Conservation (phyloP, 1,284 basidiomycete species). For the Ceratorhiza oryzae-sativae region DNA sequence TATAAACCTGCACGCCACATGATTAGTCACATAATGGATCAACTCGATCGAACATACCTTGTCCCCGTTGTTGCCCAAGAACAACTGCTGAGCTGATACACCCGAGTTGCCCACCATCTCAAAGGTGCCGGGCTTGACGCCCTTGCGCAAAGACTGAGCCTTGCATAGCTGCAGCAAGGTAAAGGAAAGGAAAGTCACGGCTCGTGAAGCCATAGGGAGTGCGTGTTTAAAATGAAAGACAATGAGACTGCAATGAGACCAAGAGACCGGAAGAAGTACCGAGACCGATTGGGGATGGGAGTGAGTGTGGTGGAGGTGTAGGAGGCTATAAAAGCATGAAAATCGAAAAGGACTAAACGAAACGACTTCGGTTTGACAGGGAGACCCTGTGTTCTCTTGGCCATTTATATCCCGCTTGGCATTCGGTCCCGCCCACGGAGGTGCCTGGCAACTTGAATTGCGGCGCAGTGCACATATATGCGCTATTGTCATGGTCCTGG, state of each 20-base stretch:
- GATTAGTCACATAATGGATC: neutral
- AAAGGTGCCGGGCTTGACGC: constrained; percentile 48
- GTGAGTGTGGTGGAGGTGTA: neutral
- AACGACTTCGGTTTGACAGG: constrained; percentile 15
- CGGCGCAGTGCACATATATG: neutral
- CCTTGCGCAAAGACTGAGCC: constrained; percentile 35
- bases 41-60: constrained; percentile 7
- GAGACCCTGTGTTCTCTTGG: constrained; percentile 24
- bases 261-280: neutral
- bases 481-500: no score
- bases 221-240: constrained; percentile 34
- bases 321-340: constrained; percentile 13
- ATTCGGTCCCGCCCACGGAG: neutral
- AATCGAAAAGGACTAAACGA: constrained; percentile 18
- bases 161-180: constrained; percentile 23
- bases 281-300: constrained; percentile 5
- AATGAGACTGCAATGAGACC: neutral
- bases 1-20: constrained; percentile 42
- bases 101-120: constrained; percentile 52
- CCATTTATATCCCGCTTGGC: constrained; percentile 24
- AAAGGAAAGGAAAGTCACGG: constrained; percentile 29
- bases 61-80: constrained; percentile 18
- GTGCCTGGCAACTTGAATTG: neutral
- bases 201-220: constrained; percentile 37
- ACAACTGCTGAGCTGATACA: constrained; percentile 52